Evolutionary conservation across 192 early-diverging fungal species (phyloP), one percentile per base, ranked within the genome.

Genomic region (Coemansia sp.): DNA sequence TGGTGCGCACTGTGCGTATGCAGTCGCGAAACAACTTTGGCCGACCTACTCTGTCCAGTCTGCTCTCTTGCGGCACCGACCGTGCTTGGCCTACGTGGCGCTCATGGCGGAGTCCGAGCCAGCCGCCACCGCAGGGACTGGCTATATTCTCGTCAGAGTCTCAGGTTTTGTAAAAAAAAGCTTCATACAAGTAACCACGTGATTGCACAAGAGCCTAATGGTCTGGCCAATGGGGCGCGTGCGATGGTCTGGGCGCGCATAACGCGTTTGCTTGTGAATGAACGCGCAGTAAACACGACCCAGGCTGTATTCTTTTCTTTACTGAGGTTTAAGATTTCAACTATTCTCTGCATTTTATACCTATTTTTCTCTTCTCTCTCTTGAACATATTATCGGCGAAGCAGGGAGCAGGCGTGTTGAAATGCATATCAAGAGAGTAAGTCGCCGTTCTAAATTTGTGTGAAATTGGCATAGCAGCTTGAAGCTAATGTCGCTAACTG

Each of bases 1-100:
- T 91, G 37, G 68, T 91, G 49, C 76, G 84, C 40, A 77, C 68
- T 1, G 74, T 82, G 39, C 74, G 74, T 41, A 68, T 76, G 80
- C 80, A 82, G 62, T 60, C 74, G 61, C 55, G 80, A 29, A 74
- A 71, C 40, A 67, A 71, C 38, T 62, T 55, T 44, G 66, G 76
- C 13, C 56, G 52, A 34, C 67, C 65, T 4, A 45, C 70, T 40
- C 55, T 81, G 63, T n/a, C 61, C 0, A 58, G 59, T 15, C n/a
- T 73, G 37, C 45, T 73, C 5, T 20, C 60, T 7, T 62, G 63
- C 62, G 16, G 16, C 0, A 8, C 40, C 11, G 11, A 3, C 56
- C 50, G 52, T 38, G 22, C 11, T 9, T 61, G 49, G 70, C 47
- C 62, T 0, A n/a, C 22, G 39, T 44, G 39, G 15, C 39, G 37